Conservation (phyloP, 768 basidiomycete species). For the Pisolithus tinctorius region DNA sequence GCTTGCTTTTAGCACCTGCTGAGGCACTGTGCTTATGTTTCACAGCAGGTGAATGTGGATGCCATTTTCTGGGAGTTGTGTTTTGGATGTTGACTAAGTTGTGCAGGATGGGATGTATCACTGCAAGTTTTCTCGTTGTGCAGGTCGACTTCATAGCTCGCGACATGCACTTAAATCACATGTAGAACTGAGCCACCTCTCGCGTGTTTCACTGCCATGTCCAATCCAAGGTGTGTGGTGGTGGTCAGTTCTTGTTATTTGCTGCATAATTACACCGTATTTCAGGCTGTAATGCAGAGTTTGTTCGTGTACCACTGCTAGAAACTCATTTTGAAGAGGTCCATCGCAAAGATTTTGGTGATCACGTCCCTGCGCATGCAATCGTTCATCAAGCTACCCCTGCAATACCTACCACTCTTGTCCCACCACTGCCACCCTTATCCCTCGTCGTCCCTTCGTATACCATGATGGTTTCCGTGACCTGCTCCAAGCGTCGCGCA, state of each 20-base stretch:
- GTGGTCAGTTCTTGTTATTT: not conserved
- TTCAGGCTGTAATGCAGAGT: conserved; percentile 19
- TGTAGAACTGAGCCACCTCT: conserved; percentile 26
- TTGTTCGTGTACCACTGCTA: conserved; percentile 20
- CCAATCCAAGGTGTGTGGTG: conserved; percentile 19
- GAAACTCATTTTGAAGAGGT: conserved; percentile 16
- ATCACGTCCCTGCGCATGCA: conserved; percentile 5
- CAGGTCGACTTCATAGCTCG: conserved; percentile 21
- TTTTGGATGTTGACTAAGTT: not conserved
- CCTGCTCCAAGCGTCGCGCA: conserved; percentile 5
- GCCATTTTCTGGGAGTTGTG: too few species aligned
- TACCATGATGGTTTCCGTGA: conserved; percentile 7
- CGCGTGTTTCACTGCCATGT: conserved; percentile 21
- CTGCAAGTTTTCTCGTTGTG: conserved; percentile 20
- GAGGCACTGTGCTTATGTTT: conserved; percentile 17
- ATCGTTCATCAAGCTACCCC: conserved; percentile 16
- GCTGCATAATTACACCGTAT: not conserved
- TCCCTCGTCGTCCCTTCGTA: not conserved
- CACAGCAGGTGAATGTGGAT: conserved; percentile 8
- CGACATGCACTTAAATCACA: conserved; percentile 15
- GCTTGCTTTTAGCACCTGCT: conserved; percentile 17
- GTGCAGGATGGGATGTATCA: conserved; percentile 21
- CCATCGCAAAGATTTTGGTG: conserved; percentile 16
- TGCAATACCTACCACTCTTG: conserved; percentile 13
- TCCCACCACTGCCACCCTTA: conserved; percentile 12